phyloP scores from a whole-genome alignment of 2,329 filamentous ascomycete genomes.

The Podosphaera fusca region DNA sequence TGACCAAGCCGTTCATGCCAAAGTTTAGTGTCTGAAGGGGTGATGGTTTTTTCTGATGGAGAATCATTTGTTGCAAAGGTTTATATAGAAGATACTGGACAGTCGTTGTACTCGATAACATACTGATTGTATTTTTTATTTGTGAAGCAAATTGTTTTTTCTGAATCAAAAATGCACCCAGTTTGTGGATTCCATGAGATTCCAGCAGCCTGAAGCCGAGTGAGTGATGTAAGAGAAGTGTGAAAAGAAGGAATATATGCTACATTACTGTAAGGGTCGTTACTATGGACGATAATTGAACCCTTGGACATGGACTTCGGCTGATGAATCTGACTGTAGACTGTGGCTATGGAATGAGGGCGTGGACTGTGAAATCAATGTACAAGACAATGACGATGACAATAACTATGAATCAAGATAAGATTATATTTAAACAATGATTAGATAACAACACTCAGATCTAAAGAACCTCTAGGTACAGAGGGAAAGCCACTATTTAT shows the following conservation, averaged over 20 bases:
- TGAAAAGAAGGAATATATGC: neutral
- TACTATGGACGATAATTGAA: too few relatives aligned
- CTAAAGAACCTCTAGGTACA: too few relatives aligned
- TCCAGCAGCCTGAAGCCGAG: neutral
- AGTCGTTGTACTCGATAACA: neutral
- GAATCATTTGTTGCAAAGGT: neutral
- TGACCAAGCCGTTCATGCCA: neutral
- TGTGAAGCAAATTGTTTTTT: neutral
- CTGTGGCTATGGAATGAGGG: too few relatives aligned
- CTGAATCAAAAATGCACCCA: neutral
- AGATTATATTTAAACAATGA: too few relatives aligned
- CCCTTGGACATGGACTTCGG: too few relatives aligned
- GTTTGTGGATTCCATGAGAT: neutral
- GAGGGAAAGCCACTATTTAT: too few relatives aligned
- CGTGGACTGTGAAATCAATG: too few relatives aligned
- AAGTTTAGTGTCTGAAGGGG: neutral
- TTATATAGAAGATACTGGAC: neutral
- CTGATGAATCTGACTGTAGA: too few relatives aligned
- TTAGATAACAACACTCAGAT: too few relatives aligned
- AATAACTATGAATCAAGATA: too few relatives aligned
- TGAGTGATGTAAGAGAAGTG: neutral
- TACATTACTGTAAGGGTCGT: neutral
- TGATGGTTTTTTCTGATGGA: neutral
- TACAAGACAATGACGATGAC: too few relatives aligned
- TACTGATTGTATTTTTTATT: neutral